These are phyloP conservation scores for Trichoderma endophyticum DNA, from an alignment of 2,329 filamentous ascomycete species.

Conservation along the genomic window DNA sequence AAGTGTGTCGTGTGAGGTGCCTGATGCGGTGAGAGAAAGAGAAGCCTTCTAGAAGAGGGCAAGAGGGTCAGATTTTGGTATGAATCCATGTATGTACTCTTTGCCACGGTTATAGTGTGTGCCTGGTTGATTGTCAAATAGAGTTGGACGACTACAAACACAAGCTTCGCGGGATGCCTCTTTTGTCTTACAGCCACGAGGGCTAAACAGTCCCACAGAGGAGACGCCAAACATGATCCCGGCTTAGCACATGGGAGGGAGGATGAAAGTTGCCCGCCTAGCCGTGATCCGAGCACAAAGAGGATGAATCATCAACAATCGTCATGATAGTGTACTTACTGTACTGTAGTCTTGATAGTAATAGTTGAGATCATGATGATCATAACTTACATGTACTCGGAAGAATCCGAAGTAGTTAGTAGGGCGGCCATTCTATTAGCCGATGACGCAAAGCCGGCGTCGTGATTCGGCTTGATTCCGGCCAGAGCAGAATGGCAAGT, in stretches of 20 bases:
- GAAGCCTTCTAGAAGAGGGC: conserved; percentile 8
- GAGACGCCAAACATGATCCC: background rate
- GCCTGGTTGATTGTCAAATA: background rate
- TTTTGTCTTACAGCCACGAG: background rate
- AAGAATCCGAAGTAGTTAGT: background rate
- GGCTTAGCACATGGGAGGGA: background rate
- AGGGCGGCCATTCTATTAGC: background rate
- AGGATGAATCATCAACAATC: background rate
- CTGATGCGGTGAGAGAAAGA: background rate
- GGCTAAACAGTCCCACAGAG: background rate
- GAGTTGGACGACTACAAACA: background rate
- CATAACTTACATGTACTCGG: background rate
- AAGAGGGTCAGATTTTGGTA: background rate
- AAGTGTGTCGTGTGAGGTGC: background rate
- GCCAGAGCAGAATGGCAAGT: background rate
- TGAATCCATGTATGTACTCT: background rate
- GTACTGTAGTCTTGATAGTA: background rate
- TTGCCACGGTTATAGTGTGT: background rate
- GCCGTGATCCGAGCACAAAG: conserved; percentile 3
- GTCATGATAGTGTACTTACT: background rate
- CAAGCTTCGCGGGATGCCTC: conserved; percentile 5
- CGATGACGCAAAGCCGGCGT: background rate
- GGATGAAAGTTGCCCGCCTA: background rate
- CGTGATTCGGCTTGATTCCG: background rate
- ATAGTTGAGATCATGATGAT: background rate